Percentiles rank a stretch among this genome's conserved stretches.
These are phyloP conservation scores for Fusarium denticulatum DNA, from an alignment of 2,329 filamentous ascomycete species.

Conservation along the genomic window DNA sequence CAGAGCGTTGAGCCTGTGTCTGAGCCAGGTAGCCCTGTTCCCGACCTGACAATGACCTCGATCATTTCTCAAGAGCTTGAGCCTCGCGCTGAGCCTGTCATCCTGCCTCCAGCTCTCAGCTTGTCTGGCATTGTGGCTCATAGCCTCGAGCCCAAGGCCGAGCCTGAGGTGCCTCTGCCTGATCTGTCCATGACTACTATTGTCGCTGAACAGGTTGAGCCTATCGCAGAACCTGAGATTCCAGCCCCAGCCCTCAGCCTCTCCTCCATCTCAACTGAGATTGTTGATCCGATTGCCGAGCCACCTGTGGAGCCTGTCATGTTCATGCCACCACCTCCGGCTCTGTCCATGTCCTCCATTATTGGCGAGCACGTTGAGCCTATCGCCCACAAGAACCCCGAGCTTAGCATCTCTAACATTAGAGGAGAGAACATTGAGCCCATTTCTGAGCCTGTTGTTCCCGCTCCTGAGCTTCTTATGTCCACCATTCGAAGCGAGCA, in stretches of 20 bases:
- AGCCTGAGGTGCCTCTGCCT: conserved; percentile 38
- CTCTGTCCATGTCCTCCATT: conserved; percentile 29
- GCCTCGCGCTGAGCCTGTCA: conserved; percentile 42
- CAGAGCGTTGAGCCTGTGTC: conserved; percentile 54
- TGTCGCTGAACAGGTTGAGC: conserved; percentile 41
- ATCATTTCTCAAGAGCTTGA: conserved; percentile 44
- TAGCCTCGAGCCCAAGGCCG: conserved; percentile 43
- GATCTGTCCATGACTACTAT: conserved; percentile 48
- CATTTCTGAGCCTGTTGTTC: conserved; percentile 12
- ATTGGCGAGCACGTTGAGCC: conserved; percentile 43
- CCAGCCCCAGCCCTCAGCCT: conserved; percentile 37
- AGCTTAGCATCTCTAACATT: conserved; percentile 36
- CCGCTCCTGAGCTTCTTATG: conserved; percentile 21
- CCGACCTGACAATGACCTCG: conserved; percentile 41
- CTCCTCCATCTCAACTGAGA: conserved; percentile 24
- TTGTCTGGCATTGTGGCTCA: conserved; percentile 40
- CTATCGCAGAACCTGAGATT: conserved; percentile 27
- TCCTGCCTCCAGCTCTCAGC: conserved; percentile 32
- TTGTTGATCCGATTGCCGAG: conserved; percentile 31
- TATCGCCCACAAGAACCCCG: conserved; percentile 23
- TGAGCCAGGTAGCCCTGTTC: conserved; percentile 47
- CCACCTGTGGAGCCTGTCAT: conserved; percentile 39
- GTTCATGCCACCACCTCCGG: conserved; percentile 28
- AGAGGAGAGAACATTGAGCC: conserved; percentile 41
- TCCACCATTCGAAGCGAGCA: conserved; percentile 36